Evolutionary conservation across 805 yeast genomes (phyloP), one percentile per base, ranked within the genome.

Genomic region (Ascoidea tarda): DNA sequence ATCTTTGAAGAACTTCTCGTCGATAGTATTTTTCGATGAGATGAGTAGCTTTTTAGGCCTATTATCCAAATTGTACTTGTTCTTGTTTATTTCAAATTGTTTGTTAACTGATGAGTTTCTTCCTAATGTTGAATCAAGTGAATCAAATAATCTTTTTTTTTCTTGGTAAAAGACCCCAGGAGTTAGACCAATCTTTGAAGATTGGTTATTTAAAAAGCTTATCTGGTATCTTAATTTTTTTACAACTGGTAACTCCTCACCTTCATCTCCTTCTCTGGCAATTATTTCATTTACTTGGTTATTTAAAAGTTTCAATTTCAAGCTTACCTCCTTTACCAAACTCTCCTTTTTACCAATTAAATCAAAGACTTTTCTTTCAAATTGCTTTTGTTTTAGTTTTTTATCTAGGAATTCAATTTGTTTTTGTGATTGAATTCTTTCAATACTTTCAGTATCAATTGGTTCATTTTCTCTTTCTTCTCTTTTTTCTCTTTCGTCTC

Each of bases 291-390:
- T 16, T 6, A 46, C 42, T 31, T 46, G 32, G 6, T 44, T 14
- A 16, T 42, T 31, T 8, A 14, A 16, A 16, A 50, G 59, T 51
- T 6, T 51, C 57, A 38, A 53, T 49, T 31, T 21, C 28, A 21
- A 21, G 28, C 28, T 21, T 21, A 21, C 55, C 51, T 54, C 57
- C 28, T 31, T 50, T 38, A 28, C 45, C 56, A 33, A 54, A 57
- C 28, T 53, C 51, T 51, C 57, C 42, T 49, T 54, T n/a, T 52
- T 47, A 33, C 16, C 33, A 33, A 49, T 32, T 32, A 14, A 49
- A 21, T 33, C 57, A 55, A 44, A 59, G 57, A 47, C 53, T 51
- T 8, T 53, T 52, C 47, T 48, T 53, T 38, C 28, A 50, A 28
- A 10, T 16, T 46, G 16, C 16, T 49, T 51, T 48, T 47, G 58